phyloP scores from a whole-genome alignment of 305 asterid genomes.

The Rubia tinctorum region DNA sequence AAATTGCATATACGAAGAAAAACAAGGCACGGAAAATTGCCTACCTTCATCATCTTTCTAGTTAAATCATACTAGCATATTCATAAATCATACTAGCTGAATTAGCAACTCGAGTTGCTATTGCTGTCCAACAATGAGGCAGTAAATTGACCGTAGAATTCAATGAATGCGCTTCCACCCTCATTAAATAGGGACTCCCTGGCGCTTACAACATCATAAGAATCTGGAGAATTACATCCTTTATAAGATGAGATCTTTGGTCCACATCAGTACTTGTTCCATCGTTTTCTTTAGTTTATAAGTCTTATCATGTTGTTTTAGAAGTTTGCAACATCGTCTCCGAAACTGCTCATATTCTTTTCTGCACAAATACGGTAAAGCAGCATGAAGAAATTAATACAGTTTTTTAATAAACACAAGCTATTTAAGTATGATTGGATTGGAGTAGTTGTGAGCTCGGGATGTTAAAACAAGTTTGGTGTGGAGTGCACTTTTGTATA shows the following conservation, averaged over 20 bases:
- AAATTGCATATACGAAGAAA: too few relatives aligned
- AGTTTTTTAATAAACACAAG: too few relatives aligned
- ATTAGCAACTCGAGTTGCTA: constrained; percentile 39
- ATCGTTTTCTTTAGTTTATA: constrained; percentile 39
- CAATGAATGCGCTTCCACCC: constrained; percentile 41
- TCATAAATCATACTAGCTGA: constrained; percentile 39
- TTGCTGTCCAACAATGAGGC: constrained; percentile 36
- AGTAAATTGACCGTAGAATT: constrained; percentile 41
- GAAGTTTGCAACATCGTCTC: constrained; percentile 58
- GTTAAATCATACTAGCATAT: too few relatives aligned
- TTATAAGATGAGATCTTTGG: constrained; percentile 34
- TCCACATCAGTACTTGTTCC: constrained; percentile 36
- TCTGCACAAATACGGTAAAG: constrained; percentile 35
- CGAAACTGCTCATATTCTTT: constrained; percentile 59
- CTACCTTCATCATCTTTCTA: too few relatives aligned
- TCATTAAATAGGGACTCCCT: constrained; percentile 73
- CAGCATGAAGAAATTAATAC: constrained; percentile 2
- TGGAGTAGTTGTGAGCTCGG: too few relatives aligned
- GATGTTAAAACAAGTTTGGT: too few relatives aligned
- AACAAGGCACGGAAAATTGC: too few relatives aligned
- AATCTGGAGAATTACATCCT: constrained; percentile 34
- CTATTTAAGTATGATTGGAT: too few relatives aligned
- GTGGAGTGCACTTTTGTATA: too few relatives aligned
- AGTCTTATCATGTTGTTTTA: constrained; percentile 37
- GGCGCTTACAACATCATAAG: constrained; percentile 40